Conservation (phyloP, 2,329 filamentous ascomycete genomes). For the Neofusicoccum cordaticola region DNA sequence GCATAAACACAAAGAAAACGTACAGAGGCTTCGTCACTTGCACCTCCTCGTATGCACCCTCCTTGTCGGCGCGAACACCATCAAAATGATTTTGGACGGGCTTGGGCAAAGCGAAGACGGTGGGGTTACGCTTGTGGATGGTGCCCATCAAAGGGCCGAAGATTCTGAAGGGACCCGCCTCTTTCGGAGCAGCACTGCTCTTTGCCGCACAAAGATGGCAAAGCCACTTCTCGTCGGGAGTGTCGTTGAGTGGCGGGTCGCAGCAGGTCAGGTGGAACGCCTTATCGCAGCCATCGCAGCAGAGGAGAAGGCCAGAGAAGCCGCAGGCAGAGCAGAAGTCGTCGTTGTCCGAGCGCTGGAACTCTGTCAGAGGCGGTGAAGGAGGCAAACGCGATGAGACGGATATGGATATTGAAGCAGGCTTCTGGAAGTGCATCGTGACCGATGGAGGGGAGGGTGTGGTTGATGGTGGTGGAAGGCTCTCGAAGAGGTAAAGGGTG, state of each 20-base stretch:
- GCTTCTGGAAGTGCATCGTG: conserved; percentile 32
- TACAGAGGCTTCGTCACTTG: conserved; percentile 15
- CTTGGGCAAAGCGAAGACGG: conserved; percentile 67
- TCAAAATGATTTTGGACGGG: conserved; percentile 74
- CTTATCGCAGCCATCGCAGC: conserved; percentile 87
- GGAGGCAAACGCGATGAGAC: conserved; percentile 23
- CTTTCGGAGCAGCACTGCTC: conserved; percentile 40
- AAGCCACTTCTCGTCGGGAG: conserved; percentile 60
- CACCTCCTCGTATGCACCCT: conserved; percentile 76
- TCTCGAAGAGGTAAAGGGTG: conserved; percentile 32
- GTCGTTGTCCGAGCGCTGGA: conserved; percentile 63
- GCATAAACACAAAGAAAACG: conserved; percentile 17
- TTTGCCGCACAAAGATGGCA: conserved; percentile 68
- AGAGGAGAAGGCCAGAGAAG: conserved; percentile 79
- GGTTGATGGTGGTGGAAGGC: conserved; percentile 16
- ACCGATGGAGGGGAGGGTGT: conserved; percentile 26
- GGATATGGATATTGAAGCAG: conserved; percentile 19
- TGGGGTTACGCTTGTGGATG: conserved; percentile 67
- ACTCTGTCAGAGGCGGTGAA: conserved; percentile 39
- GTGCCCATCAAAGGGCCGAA: conserved; percentile 64
- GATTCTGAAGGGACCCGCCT: conserved; percentile 40
- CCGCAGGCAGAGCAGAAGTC: conserved; percentile 87
- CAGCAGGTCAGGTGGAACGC: conserved; percentile 90
- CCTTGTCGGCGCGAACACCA: conserved; percentile 70
- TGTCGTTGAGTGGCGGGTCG: conserved; percentile 65